Conservation (phyloP, 1,139 yeast species). For the Hyphopichia wangnamkhiaoensis region DNA sequence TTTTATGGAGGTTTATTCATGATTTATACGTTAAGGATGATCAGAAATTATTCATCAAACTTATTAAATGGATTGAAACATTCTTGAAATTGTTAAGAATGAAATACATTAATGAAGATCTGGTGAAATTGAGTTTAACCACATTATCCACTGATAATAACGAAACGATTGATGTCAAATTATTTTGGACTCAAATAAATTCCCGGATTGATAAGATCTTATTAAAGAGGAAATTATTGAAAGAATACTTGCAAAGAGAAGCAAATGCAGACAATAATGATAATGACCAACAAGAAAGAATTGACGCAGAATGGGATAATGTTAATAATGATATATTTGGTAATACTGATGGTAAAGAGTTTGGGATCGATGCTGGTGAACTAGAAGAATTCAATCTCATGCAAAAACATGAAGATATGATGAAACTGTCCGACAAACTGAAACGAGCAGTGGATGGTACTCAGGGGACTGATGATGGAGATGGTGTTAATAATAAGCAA, state of each 20-base stretch:
- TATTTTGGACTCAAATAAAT: conserved; percentile 33
- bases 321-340: conserved; percentile 47
- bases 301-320: conserved; percentile 53
- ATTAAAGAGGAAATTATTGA: conserved; percentile 33
- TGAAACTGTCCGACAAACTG: conserved; percentile 7
- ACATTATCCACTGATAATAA: conserved; percentile 18
- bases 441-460: conserved; percentile 28
- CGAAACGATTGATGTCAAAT: conserved; percentile 19
- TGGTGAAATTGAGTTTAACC: conserved; percentile 42
- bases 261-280: conserved; percentile 15
- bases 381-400: conserved; percentile 56
- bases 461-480: conserved; percentile 27
- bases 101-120: conserved; percentile 55
- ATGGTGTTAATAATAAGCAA: conserved; percentile 17
- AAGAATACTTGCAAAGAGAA: conserved; percentile 30
- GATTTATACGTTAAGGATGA: conserved; percentile 74
- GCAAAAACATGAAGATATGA: conserved; percentile 11
- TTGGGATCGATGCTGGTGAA: conserved; percentile 63
- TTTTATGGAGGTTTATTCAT: conserved; percentile 73
- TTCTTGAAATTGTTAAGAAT: conserved; percentile 60
- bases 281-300: conserved; percentile 24
- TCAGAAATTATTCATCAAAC: conserved; percentile 65
- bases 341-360: conserved; percentile 41
- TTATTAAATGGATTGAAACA: conserved; percentile 66
- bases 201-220: conserved; percentile 28